Evolutionary conservation across 176 grass and related monocot species (phyloP).

Genomic region (Avena sativa): DNA sequence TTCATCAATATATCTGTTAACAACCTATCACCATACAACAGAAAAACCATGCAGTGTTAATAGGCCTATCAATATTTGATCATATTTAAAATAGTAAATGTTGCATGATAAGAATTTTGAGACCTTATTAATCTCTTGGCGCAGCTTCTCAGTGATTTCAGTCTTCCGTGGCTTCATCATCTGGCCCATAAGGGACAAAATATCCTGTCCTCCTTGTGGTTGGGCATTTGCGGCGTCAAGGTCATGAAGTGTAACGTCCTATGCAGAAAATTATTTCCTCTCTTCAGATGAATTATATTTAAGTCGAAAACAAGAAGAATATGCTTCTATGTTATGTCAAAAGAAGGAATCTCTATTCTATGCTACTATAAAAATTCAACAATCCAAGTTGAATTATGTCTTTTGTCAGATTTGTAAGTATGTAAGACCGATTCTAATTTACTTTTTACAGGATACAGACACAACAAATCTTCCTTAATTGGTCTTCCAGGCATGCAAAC

Average conservation of each 20-base stretch:
- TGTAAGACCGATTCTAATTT: background rate
- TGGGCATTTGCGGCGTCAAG: slow-evolving; percentile 98
- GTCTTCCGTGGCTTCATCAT: slow-evolving; percentile 98
- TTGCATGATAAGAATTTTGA: slow-evolving; percentile 3
- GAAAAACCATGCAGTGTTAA: slow-evolving; percentile 21
- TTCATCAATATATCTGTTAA: slow-evolving; percentile 93
- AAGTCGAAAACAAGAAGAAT: slow-evolving; percentile 14
- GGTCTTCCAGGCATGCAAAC: background rate
- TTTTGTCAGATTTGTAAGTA: background rate
- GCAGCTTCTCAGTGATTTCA: slow-evolving; percentile 95
- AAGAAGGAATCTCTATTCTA: background rate
- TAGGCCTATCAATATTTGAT: slow-evolving; percentile 8
- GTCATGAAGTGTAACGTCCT: slow-evolving; percentile 96
- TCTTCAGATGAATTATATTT: background rate
- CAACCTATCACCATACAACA: slow-evolving; percentile 60
- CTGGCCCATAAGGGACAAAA: slow-evolving; percentile 94
- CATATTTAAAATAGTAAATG: slow-evolving; percentile 24
- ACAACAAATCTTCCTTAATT: slow-evolving; percentile 12
- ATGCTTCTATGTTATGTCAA: background rate
- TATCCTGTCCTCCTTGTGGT: slow-evolving; percentile 98
- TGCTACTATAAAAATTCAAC: background rate
- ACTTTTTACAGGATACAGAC: background rate
- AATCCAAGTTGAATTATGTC: background rate
- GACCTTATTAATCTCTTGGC: slow-evolving; percentile 98
- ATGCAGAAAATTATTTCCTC: slow-evolving; percentile 33